These are phyloP conservation scores for Ottelia alismoides DNA, from an alignment of 106 monocot genomes.

Conservation along the genomic window DNA sequence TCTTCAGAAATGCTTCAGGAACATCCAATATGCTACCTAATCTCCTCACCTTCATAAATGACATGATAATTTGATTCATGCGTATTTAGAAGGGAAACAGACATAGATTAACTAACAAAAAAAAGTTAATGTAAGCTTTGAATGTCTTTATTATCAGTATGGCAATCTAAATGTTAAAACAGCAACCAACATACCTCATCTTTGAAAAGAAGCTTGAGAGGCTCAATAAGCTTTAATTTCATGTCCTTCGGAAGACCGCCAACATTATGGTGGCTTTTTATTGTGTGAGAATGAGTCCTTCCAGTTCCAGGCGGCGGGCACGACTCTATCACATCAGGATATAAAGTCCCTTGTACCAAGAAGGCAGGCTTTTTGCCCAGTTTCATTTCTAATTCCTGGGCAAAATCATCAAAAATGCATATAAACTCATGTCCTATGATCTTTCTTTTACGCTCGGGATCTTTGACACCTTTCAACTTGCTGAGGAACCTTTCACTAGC, in stretches of 20 bases:
- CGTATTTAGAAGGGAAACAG: too few relatives aligned
- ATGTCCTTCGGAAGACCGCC: slow-evolving; percentile 94
- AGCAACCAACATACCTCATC: slow-evolving; percentile 98
- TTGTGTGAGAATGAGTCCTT: slow-evolving; percentile 88
- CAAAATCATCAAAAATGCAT: slow-evolving; percentile 80
- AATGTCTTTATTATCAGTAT: too few relatives aligned
- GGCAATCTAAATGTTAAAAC: too few relatives aligned
- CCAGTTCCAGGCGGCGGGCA: slow-evolving; percentile 98
- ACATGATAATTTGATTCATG: too few relatives aligned
- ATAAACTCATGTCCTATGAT: slow-evolving; percentile 95
- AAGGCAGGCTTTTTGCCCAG: slow-evolving; percentile 52
- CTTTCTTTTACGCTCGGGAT: slow-evolving; percentile 90
- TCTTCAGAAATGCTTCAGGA: slow-evolving; percentile 79
- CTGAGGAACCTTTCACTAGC: slow-evolving; percentile 80
- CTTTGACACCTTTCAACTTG: slow-evolving; percentile 77
- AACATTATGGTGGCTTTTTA: slow-evolving; percentile 98
- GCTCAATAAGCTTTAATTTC: slow-evolving; percentile 95
- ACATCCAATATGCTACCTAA: slow-evolving; percentile 81
- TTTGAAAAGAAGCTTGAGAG: slow-evolving; percentile 94
- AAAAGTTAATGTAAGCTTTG: too few relatives aligned
- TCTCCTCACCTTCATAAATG: slow-evolving; percentile 90
- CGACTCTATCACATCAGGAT: slow-evolving; percentile 97
- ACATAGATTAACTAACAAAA: too few relatives aligned
- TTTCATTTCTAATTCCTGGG: slow-evolving; percentile 48
- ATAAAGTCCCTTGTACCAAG: slow-evolving; percentile 93